These are phyloP conservation scores for Trematosphaeria pertusa DNA, from an alignment of 2,329 filamentous ascomycete species.

Conservation along the genomic window DNA sequence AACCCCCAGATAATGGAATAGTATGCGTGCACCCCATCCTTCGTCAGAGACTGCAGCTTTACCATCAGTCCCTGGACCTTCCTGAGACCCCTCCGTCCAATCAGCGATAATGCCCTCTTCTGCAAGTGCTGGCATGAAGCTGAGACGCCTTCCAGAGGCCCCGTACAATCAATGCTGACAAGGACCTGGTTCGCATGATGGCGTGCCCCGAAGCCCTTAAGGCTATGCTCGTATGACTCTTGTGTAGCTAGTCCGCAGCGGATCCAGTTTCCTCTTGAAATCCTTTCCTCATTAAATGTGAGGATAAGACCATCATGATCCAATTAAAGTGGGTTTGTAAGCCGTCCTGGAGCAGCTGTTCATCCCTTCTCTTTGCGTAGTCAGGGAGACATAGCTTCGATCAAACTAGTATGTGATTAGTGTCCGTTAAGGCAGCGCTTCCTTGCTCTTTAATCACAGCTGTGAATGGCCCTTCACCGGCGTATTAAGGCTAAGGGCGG, in stretches of 20 bases:
- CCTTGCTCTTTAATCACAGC: too few relatives aligned
- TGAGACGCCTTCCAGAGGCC: constrained; percentile 7
- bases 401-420: too few relatives aligned
- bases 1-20: constrained; percentile 5
- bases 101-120: constrained; percentile 9
- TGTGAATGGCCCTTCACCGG: too few relatives aligned
- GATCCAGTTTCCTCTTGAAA: constrained; percentile 9
- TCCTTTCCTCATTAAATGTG: constrained; percentile 7
- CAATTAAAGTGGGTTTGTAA: constrained; percentile 2
- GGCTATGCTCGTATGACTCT: constrained; percentile 7
- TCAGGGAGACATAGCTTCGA: too few relatives aligned
- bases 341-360: neutral
- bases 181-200: constrained; percentile 8
- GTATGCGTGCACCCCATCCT: constrained; percentile 1
- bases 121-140: constrained; percentile 7
- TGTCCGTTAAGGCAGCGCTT: too few relatives aligned
- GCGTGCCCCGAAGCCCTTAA: constrained; percentile 5
- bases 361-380: too few relatives aligned
- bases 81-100: constrained; percentile 8
- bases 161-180: constrained; percentile 7
- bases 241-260: constrained; percentile 6
- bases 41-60: constrained; percentile 5
- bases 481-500: too few relatives aligned
- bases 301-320: constrained; percentile 5
- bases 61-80: constrained; percentile 5